Evolutionary conservation across 129 eudicot species (phyloP).

Genomic region (Pseudognaphalium luteoalbum): DNA sequence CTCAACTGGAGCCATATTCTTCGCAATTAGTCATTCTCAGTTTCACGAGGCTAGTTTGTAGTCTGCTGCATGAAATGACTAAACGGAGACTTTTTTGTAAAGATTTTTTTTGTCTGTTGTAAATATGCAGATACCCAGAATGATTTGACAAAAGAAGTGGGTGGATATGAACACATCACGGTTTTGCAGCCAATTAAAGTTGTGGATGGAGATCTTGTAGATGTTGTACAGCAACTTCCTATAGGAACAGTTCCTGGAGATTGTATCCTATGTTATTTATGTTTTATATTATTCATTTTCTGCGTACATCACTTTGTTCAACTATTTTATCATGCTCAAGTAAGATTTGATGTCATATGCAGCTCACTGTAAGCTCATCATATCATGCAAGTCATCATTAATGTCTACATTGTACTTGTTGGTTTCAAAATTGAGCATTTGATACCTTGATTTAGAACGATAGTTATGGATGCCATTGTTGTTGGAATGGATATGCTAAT

Average conservation of each 20-base stretch:
- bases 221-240: constrained; percentile 72
- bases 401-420: constrained; percentile 4
- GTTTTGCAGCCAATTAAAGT: constrained; percentile 79
- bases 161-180: constrained; percentile 82
- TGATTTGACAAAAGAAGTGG: constrained; percentile 80
- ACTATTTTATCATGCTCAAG: neutral
- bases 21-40: neutral
- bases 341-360: neutral
- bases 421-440: constrained; percentile 16
- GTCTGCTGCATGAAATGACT: constrained; percentile 16
- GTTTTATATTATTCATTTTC: neutral
- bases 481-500: constrained; percentile 98
- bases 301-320: constrained; percentile 3
- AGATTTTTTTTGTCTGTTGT: constrained; percentile 1
- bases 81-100: neutral
- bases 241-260: constrained; percentile 83
- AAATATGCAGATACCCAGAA: constrained; percentile 71
- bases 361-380: neutral
- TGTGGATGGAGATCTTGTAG: constrained; percentile 85
- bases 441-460: constrained; percentile 54
- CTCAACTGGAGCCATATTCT: neutral
- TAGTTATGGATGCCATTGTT: constrained; percentile 94
- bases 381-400: neutral
- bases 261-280: constrained; percentile 61
- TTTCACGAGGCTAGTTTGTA: neutral